A percentile compares a stretch with the other conserved stretches of the same genome.
Evolutionary conservation across 140 eudicot species (phyloP).

Genomic region (Bidens hawaiensis): DNA sequence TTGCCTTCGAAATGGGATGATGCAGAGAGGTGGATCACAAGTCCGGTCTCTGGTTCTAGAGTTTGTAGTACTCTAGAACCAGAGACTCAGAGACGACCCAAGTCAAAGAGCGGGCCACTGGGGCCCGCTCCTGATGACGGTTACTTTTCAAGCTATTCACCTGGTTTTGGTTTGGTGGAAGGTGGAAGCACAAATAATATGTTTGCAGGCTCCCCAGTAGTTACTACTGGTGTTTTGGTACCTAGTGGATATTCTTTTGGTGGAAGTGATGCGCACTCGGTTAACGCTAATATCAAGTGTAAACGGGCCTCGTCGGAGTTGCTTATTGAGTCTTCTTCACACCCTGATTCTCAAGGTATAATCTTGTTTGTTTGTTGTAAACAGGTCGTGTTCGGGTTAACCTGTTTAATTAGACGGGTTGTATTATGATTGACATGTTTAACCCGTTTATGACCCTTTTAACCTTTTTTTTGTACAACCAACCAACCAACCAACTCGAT

Average conservation of each 20-base stretch:
- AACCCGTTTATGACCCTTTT: too few relatives aligned
- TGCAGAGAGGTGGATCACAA: conserved; percentile 94
- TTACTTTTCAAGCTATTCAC: conserved; percentile 42
- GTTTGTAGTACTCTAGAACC: conserved; percentile 28
- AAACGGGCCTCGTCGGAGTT: conserved; percentile 26
- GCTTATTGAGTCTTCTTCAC: conserved; percentile 18
- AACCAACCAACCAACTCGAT: too few relatives aligned
- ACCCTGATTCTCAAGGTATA: conserved; percentile 57
- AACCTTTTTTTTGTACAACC: too few relatives aligned
- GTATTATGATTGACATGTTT: too few relatives aligned
- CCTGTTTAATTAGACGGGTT: too few relatives aligned
- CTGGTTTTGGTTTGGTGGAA: conserved; percentile 37
- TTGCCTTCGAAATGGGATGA: conserved; percentile 94
- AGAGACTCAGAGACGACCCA: conserved; percentile 49
- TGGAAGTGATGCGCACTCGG: conserved; percentile 8
- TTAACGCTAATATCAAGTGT: not conserved
- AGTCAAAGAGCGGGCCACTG: conserved; percentile 85
- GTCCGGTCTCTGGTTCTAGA: conserved; percentile 63
- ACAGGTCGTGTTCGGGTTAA: too few relatives aligned
- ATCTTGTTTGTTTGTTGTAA: too few relatives aligned
- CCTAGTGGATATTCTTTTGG: conserved; percentile 52
- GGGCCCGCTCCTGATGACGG: conserved; percentile 29
- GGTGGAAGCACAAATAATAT: conserved; percentile 34
- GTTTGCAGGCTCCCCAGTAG: conserved; percentile 50
- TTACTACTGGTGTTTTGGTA: conserved; percentile 62